Conservation (phyloP, 108 stramenopile genomes). For the Mediolabrus comicus region DNA sequence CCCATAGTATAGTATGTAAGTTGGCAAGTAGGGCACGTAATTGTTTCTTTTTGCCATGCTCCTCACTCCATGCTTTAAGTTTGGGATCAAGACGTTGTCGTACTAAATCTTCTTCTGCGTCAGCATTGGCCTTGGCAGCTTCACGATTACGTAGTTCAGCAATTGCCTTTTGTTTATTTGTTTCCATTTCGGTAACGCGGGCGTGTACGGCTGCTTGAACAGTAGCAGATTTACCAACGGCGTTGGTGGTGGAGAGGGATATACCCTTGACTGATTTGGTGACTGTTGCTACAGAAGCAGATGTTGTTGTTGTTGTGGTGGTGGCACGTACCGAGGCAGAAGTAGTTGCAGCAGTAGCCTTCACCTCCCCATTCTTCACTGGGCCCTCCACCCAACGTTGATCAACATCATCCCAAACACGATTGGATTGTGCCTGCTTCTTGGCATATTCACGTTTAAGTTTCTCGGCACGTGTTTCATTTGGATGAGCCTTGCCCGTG, state of each 20-base stretch:
- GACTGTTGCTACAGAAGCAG: conserved; percentile 6
- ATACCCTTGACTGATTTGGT: conserved; percentile 57
- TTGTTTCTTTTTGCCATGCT: conserved; percentile 94
- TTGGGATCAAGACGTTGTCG: conserved; percentile 79
- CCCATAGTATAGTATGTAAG: conserved; percentile 94
- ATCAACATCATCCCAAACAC: conserved; percentile 90
- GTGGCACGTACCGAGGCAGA: background rate
- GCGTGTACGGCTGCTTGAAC: conserved; percentile 70
- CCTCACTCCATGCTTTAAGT: conserved; percentile 87
- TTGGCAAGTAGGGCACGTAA: conserved; percentile 92
- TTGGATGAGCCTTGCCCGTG: conserved; percentile 42
- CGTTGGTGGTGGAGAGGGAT: conserved; percentile 65
- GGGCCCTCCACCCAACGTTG: conserved; percentile 71
- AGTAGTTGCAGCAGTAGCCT: background rate
- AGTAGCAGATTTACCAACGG: conserved; percentile 64
- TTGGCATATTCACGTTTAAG: conserved; percentile 76
- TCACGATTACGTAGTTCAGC: conserved; percentile 72
- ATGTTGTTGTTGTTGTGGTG: background rate
- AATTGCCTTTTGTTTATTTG: conserved; percentile 70
- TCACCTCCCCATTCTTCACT: conserved; percentile 35
- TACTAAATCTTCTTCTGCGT: conserved; percentile 75
- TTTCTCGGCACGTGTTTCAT: conserved; percentile 73
- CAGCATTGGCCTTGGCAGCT: conserved; percentile 53
- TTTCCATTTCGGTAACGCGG: conserved; percentile 78
- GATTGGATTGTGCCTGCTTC: conserved; percentile 56